These are phyloP conservation scores for Globisporangium apiculatum DNA, from an alignment of 352 stramenopile species.

Conservation along the genomic window DNA sequence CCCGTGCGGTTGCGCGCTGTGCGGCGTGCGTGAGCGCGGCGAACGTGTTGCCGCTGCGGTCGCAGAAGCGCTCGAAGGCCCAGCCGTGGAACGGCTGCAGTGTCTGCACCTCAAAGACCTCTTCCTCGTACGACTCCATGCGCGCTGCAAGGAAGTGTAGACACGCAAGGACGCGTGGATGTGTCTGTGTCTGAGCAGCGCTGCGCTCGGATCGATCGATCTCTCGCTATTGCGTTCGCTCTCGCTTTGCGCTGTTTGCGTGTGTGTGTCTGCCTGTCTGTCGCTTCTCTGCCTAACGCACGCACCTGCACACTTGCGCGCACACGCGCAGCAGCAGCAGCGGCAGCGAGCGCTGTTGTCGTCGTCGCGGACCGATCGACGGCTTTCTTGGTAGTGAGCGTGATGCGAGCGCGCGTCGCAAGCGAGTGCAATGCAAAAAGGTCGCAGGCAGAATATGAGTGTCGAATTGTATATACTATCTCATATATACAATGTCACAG, in stretches of 20 bases:
- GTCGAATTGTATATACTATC: background rate
- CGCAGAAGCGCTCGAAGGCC: constrained; percentile 73
- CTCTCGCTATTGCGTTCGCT: background rate
- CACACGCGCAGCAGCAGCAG: background rate
- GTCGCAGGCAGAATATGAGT: background rate
- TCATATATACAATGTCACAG: background rate
- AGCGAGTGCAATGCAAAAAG: background rate
- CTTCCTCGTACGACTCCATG: constrained; percentile 72
- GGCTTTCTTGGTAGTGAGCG: background rate
- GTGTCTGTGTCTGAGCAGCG: background rate
- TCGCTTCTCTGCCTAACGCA: background rate
- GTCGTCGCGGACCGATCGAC: background rate
- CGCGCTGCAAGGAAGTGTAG: too few relatives aligned
- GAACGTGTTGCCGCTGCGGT: constrained; percentile 72
- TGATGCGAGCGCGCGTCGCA: background rate
- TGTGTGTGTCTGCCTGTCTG: background rate
- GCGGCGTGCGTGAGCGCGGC: constrained; percentile 43
- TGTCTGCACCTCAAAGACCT: constrained; percentile 81
- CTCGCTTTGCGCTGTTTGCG: background rate
- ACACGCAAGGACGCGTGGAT: background rate
- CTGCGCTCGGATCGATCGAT: background rate
- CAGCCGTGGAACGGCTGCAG: constrained; percentile 80
- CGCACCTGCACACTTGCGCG: background rate
- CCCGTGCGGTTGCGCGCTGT: constrained; percentile 25
- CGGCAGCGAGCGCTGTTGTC: background rate